Base-by-base conservation (phyloP, 2,329 filamentous ascomycete species). In the Acrocalymma vagum region DNA sequence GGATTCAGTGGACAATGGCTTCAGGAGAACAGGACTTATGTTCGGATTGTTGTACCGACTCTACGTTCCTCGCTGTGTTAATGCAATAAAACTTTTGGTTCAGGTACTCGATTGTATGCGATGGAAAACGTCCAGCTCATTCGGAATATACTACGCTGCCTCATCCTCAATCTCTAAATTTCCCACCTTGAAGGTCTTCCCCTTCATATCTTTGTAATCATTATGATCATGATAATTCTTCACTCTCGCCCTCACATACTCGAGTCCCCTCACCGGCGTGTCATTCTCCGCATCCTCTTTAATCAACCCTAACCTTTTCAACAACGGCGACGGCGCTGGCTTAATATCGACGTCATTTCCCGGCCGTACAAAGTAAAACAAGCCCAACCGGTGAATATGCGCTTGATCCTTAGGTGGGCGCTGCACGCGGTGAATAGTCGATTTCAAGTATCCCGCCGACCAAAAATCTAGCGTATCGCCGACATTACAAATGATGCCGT, bases 401-500 rank as follows among this genome's bases (percentile, higher is more conserved):
- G 55, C 59, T 42, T 73, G 71, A 33, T 74, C 72, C 15, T 50
- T 46, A 1, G 77, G 78, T 2, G 76, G 77, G 9, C 72, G 68
- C 29, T 74, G 68, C 0, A 81, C 78, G 2, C 77, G 71, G 39
- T 81, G 77, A n/a, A 78, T 66, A 9, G 70, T 76, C 4, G 69
- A 74, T 58, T 79, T 79, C 28, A 80, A 60, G 32, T 74, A 74
- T 4, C 71, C 70, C 6, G 61, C 67, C 0, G 67, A 71, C 65
- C 69, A 71, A 30, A 71, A 70, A 10, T 65, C 60, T 6, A 74
- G 48, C 3, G 70, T 68, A 21, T 75, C 71, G 4, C 74, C 75
- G 6, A 78, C 72, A 32, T 79, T 80, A 30, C 77, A 71, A 5
- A 78, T 73, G n/a, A 79, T 68, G 1, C 73, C 75, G 10, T 73